Evolutionary conservation across 306 rosid species (phyloP), one percentile per base, ranked within the genome.

Genomic region (Sicyos edulis): DNA sequence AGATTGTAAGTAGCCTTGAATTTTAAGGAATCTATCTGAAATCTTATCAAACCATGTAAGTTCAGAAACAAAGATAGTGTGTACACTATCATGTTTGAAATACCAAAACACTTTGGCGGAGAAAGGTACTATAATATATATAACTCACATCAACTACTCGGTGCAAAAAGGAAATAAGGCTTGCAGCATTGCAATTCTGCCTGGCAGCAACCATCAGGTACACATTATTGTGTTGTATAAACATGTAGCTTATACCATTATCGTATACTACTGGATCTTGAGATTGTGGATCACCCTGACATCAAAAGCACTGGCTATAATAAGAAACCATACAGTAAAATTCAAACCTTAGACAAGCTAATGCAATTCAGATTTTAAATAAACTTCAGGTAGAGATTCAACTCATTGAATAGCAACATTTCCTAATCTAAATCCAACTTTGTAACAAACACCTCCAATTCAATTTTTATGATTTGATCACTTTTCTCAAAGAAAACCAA

Each of bases 101-200:
- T 3, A 45, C 34, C 37, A 12, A 66, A 20, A 6, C 10, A 13
- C 71, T 11, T 21, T 17, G 52, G 10, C 70, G 2, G 3, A 54
- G 24, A 40, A 24, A 34, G 21, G 16, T 4, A 76, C 14, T 75
- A 80, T 57, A 45, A 76, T 57, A 15, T 34, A 34, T 4, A 4
- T 5, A 34, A 34, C 97, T 88, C 78, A 93, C 97, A 85, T 91
- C 99, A 69, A 93, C 92, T 19, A 83, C 53, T 15, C 99, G 92
- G 82, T 93, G 99, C 49, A 93, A 84, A 81, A 93, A 93, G 80
- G 85, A 93, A 75, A 90, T 79, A 79, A 93, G 83, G 77, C 99
- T 91, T 17, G 97, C 97, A 2, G 96, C 99, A 85, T 93, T 93
- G 83, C 99, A 91, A 68, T 93, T 93, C 84, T 93, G 97, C 80